These are phyloP conservation scores for Pseudozyma tsukubaensis DNA, from an alignment of 1,284 basidiomycete genomes.

Conservation along the genomic window DNA sequence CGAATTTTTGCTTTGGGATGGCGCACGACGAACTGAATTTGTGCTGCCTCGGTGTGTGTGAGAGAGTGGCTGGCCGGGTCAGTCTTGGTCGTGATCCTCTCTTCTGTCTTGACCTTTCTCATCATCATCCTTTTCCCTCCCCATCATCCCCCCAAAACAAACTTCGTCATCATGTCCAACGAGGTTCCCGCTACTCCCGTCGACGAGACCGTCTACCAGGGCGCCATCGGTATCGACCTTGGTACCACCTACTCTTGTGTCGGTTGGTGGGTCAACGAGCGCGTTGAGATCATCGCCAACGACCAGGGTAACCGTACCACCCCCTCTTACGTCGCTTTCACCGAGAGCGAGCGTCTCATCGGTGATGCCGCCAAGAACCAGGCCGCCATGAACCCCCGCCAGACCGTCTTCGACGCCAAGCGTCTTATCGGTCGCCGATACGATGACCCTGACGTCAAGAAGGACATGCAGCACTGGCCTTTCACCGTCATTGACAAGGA, in stretches of 20 bases:
- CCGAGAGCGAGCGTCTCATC: conserved; percentile 95
- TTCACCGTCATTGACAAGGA: conserved; percentile 75
- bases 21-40: neutral
- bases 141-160: conserved; percentile 24
- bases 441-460: conserved; percentile 77
- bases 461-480: conserved; percentile 80
- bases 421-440: conserved; percentile 96
- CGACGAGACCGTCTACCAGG: conserved; percentile 88
- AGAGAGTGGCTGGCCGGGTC: conserved; percentile 11
- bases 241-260: conserved; percentile 89
- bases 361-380: conserved; percentile 78
- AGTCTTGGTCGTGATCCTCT: conserved; percentile 24
- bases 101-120: conserved; percentile 31
- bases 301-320: conserved; percentile 93
- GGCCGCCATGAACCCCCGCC: conserved; percentile 94
- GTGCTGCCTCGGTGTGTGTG: neutral
- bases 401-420: conserved; percentile 73
- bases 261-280: conserved; percentile 66
- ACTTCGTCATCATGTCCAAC: conserved; percentile 65
- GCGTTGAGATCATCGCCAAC: conserved; percentile 70
- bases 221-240: conserved; percentile 88
- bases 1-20: conserved; percentile 10
- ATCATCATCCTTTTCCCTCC: conserved; percentile 31
- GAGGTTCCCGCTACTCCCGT: conserved; percentile 67
- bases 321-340: conserved; percentile 99